A percentile compares a stretch with the other conserved stretches of the same genome.
Conservation (phyloP, 768 basidiomycete genomes). For the Pholiota microspora region DNA sequence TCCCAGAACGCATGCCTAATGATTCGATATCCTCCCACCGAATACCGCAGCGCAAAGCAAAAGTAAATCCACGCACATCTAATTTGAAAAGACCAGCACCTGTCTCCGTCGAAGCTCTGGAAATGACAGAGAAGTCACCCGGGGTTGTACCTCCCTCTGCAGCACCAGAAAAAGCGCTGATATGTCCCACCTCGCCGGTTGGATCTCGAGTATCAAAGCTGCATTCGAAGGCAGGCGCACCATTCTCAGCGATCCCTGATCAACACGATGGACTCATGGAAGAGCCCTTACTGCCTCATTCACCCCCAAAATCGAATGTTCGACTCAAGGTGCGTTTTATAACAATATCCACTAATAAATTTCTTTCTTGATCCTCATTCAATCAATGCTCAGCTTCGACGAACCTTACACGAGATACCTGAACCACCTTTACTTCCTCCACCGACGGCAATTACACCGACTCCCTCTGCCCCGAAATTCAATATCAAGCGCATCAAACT, state of each 20-base stretch:
- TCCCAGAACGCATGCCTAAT: background rate
- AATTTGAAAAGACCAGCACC: constrained; percentile 3
- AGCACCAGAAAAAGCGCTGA: background rate
- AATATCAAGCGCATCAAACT: constrained; percentile 62
- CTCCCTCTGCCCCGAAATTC: constrained; percentile 1
- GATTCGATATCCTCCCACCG: background rate
- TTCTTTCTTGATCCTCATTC: background rate
- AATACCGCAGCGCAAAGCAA: background rate
- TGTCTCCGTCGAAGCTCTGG: background rate
- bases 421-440: background rate
- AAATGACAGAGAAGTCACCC: background rate
- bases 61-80: background rate
- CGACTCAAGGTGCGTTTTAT: background rate
- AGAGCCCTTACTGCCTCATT: background rate
- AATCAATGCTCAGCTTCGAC: background rate
- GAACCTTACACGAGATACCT: background rate
- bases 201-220: too few species aligned
- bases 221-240: too few species aligned
- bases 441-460: background rate
- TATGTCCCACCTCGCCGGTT: too few species aligned
- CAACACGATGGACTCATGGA: background rate
- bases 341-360: background rate
- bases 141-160: background rate
- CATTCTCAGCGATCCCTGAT: too few species aligned
- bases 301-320: background rate